phyloP scores from a whole-genome alignment of 1,139 yeast genomes.

The Sugiyamaella paludigena region DNA sequence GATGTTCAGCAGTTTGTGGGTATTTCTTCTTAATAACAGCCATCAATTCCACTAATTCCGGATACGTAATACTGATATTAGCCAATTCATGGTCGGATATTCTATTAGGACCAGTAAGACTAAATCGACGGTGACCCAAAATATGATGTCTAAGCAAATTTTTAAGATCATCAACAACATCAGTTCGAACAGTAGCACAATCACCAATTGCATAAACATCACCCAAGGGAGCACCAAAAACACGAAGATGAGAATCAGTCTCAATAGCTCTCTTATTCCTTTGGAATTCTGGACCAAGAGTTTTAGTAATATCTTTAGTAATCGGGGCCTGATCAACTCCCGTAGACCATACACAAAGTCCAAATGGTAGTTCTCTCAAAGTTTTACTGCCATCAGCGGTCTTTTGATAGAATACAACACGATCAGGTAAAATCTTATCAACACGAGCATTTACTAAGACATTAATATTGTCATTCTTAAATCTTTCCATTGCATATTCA shows the following conservation, averaged over 20 bases:
- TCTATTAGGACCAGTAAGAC: conserved; percentile 25
- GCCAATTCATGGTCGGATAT: conserved; percentile 38
- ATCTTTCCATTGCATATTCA: conserved; percentile 58
- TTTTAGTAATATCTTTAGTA: conserved; percentile 48
- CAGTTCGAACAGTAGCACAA: conserved; percentile 60
- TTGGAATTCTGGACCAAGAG: conserved; percentile 46
- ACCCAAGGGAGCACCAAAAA: conserved; percentile 58
- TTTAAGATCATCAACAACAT: conserved; percentile 52
- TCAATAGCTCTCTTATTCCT: conserved; percentile 60
- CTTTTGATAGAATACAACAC: conserved; percentile 52
- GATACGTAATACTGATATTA: conserved; percentile 46
- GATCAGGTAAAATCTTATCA: conserved; percentile 50
- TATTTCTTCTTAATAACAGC: conserved; percentile 45
- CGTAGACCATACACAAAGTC: conserved; percentile 66
- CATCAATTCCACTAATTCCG: conserved; percentile 48
- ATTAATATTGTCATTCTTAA: conserved; percentile 56
- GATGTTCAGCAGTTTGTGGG: conserved; percentile 59
- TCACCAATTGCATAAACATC: conserved; percentile 69
- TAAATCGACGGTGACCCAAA: conserved; percentile 25
- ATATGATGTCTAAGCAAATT: conserved; percentile 35
- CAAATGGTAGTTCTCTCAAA: conserved; percentile 53
- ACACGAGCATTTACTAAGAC: conserved; percentile 60
- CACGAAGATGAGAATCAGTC: conserved; percentile 63
- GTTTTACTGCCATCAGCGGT: conserved; percentile 41
- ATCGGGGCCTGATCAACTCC: conserved; percentile 62